These are phyloP conservation scores for Suillus paluster DNA, from an alignment of 768 basidiomycete species.

Conservation along the genomic window DNA sequence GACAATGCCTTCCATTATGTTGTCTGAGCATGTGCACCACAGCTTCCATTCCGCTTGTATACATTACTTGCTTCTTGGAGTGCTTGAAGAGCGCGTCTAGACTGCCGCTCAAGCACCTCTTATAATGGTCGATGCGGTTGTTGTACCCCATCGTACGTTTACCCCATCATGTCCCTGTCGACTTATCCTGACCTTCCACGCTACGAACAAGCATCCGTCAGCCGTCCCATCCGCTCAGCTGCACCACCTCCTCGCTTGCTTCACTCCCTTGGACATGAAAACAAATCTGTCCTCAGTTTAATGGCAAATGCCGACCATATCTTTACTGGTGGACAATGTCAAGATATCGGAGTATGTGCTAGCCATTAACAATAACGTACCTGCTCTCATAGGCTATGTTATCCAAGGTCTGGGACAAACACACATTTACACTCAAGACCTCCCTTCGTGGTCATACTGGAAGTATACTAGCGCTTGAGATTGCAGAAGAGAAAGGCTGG, in stretches of 20 bases:
- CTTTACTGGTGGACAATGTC: conserved; percentile 81
- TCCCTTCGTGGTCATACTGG: conserved; percentile 83
- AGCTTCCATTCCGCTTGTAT: not conserved
- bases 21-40: not conserved
- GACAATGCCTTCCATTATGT: not conserved
- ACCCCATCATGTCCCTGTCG: conserved; percentile 3
- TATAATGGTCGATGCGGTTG: conserved; percentile 8
- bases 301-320: conserved; percentile 75
- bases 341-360: conserved; percentile 67
- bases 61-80: not conserved
- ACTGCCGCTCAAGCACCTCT: not conserved
- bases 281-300: conserved; percentile 74
- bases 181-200: not conserved
- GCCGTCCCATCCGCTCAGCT: conserved; percentile 53
- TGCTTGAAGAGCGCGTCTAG: not conserved
- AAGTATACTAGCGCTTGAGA: conserved; percentile 80
- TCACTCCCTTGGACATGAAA: conserved; percentile 73
- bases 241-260: conserved; percentile 52
- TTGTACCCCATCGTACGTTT: conserved; percentile 32
- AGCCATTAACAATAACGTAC: conserved; percentile 22
- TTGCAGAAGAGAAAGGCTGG: conserved; percentile 79
- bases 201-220: conserved; percentile 54
- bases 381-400: conserved; percentile 1
- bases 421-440: conserved; percentile 66
- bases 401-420: conserved; percentile 83